Evolutionary conservation across 208 protist genomes (phyloP), one percentile per base, ranked within the genome.

Genomic region (Leishmania tropica): DNA sequence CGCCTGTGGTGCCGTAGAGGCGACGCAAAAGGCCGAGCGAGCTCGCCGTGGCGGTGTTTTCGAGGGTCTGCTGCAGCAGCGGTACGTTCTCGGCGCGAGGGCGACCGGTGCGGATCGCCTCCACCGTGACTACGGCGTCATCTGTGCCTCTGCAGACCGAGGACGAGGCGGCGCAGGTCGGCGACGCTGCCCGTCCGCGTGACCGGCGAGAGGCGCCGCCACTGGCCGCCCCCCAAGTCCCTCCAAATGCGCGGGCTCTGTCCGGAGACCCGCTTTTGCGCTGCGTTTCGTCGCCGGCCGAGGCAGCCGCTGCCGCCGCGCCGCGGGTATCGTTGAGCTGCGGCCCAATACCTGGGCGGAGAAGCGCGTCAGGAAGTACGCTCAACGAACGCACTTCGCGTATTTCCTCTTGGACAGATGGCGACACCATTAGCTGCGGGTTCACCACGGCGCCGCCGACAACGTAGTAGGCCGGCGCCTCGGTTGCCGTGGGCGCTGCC

Each of bases 361-460:
- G 81, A 37, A 78, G 76, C 45, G 76, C 64, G 35, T 89, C 88
- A 3, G 86, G 84, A 60, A 79, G 53, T 19, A 73, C 81, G 24
- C 35, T 40, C 45, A 81, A 76, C 42, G 85, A 67, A 31, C 77
- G 19, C 37, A 92, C 85, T 7, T 72, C 81, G 21, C 86, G 86
- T 35, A 94, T 62, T 21, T 75, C 79, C 51, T 79, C 74, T 78
- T 94, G 90, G 47, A 94, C 90, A 13, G 90, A 82, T 3, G 90
- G 88, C 47, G 90, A 87, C 28, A 94, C 75, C 65, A 75, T 78
- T 51, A 94, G 83, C 77, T 83, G 85, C 35, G 90, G 90, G 81
- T 94, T 94, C 54, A 94, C 74, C 42, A 94, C 88, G 40, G 90
- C 90, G 35, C 82, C 56, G 58, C 90, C 90, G 35, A 94, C 90